Evolutionary conservation across 176 grass and related monocot species (phyloP), one percentile per base, ranked within the genome.

Genomic region (Avena eriantha): DNA sequence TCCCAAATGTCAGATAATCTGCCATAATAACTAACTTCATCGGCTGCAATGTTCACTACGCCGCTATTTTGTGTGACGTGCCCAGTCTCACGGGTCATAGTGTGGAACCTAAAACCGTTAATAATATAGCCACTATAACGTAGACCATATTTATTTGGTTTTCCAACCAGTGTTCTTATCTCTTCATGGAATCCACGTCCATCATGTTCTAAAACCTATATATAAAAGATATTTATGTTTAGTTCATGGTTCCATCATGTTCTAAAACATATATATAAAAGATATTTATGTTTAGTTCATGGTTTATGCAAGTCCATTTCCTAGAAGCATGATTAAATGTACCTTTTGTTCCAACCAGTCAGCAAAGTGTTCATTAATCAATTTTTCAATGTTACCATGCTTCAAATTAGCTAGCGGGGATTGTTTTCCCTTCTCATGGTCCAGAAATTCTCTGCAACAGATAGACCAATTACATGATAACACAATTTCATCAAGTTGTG

Each of bases 311-410:
- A 71, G 17, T 71, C 19, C 9, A 39, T 49, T 22, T 1, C 17
- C 0, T 11, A 77, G 35, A 39, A 80, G 4, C n/a, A 24, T 45
- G 35, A 21, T 18, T 1, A 26, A 77, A 1, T 77, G 7, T 56
- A 77, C 74, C 50, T 77, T 77, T 7, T 77, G 29, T 77, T 77
- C 74, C 17, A 77, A 55, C 49, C 26, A 77, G 4, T 77, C 34
- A 43, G 35, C 3, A 45, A 79, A 79, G 53, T 22, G 11, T 23
- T n/a, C 14, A 14, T 59, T 79, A 14, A 79, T 79, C 34, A 79
- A 79, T 21, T 10, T 41, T 0, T 79, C 5, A 4, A 9, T 0
- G 0, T 41, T 33, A 43, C 12, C 7, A 24, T 43, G 10, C 3
- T 13, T 60, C 21, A 43, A 79, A 22, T 15, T 24, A 79, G 77